Base-by-base conservation (phyloP, 176 grass and related monocot genomes). In the Cymbopogon citratus region DNA sequence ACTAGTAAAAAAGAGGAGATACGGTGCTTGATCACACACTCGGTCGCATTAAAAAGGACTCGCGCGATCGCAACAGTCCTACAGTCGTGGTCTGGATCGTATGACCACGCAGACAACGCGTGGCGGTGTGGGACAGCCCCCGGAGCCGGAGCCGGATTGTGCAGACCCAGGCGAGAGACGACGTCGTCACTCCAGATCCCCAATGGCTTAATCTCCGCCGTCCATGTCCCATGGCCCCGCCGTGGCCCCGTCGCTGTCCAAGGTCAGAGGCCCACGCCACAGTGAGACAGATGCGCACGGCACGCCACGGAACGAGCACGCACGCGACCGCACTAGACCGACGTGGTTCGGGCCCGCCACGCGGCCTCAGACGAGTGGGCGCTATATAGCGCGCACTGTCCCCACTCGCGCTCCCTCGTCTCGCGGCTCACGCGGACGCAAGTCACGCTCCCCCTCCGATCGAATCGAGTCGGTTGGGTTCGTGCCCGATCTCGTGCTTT, bases 331-430 rank as follows among this genome's bases (percentile, higher is more conserved):
- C 36, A 2, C 9, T 0, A 0, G 66, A 74, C 43, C 33, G 69
- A 66, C 74, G 66, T 57, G 74, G 25, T 12, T 2, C 9, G 5
- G 3, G 5, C 13, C 5, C 36, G 39, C 69, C 87, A 81, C 78
- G 87, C 43, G 77, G 71, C 41, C 1, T 4, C 16, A 15, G 26
- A 6, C 19, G 41, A 56, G 31, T 85, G 87, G 78, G 2, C 64
- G 5, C 8, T 72, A 86, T 67, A 66, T 73, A 85, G 35, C 25
- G 78, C 69, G 9, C 73, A 35, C 56, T 85, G 82, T 72, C 46
- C 62, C 41, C 25, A 23, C 82, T 13, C 10, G 10, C 11, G 12
- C 66, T 21, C 6, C 43, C 10, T 33, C 18, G 18, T 14, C 44
- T 81, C 72, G 65, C 9, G 45, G 15, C 26, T 41, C 35, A 38